Base-by-base conservation (phyloP, 768 basidiomycete genomes). In the Trametes cinnabarina region DNA sequence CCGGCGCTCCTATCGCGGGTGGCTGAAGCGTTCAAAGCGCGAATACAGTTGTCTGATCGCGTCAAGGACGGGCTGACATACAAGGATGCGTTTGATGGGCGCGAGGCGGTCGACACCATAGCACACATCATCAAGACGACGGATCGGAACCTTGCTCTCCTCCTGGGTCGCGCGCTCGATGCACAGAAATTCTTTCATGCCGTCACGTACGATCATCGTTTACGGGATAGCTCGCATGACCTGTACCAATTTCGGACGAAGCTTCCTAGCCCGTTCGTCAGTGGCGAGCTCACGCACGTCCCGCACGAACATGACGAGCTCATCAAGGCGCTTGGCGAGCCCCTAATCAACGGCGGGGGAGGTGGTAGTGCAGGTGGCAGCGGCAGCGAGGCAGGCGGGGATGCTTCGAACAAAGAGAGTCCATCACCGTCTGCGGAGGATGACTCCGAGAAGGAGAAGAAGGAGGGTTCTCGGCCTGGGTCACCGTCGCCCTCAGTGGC, bases 121-220 rank as follows among this genome's bases (percentile, higher is more conserved):
- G 89, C 94, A 14, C 94, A 97, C 69, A 96, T 99, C 69, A 97
- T 98, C 81, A 95, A 95, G 75, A 98, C 97, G 3, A 93, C 94
- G 6, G 97, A 99, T 74, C 83, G 97, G 14, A 98, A 97, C 72
- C 81, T 99, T 25, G 97, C 97, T 11, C 76, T 98, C 43, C 79
- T 99, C 2, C 82, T 98, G n/a, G 97, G 97, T 5, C 83, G 97
- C 40, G 94, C 97, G 3, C 77, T 99, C 51, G 97, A 98, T 68
- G 90, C 95, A 9, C 97, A 98, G 72, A 98, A 98, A 75, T 98
- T 94, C 75, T 98, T 99, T 70, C 97, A 99, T 68, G 97, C 98
- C 68, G 97, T 99, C 64, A 98, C 97, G 9, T 99, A 98, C 69
- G 96, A 98, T 68, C 97, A 99, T 71, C 88, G 96, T 14, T 71